Evolutionary conservation across 1,284 basidiomycete species (phyloP).

Genomic region (Microbotryum lychnidis-dioicae): DNA sequence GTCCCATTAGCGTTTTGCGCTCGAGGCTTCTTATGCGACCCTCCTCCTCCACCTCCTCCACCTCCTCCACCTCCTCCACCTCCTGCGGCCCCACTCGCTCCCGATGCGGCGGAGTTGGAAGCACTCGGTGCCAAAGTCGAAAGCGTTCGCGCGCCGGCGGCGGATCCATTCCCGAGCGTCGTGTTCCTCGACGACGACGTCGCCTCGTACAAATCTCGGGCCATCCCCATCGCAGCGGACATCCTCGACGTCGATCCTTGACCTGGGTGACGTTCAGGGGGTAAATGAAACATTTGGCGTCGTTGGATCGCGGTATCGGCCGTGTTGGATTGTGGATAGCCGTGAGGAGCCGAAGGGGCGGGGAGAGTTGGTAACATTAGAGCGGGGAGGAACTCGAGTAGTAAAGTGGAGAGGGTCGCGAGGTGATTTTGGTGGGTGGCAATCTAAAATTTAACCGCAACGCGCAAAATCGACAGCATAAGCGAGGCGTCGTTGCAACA

Average conservation of each 20-base stretch:
- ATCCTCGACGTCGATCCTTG: conserved; percentile 8
- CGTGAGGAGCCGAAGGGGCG: conserved; percentile 32
- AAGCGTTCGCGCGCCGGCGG: neutral
- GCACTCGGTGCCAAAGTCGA: neutral
- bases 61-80: neutral
- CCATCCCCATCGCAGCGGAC: conserved; percentile 12
- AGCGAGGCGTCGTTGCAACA: conserved; percentile 2
- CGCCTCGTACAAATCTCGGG: conserved; percentile 20
- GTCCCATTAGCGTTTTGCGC: conserved; percentile 10
- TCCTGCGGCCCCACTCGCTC: neutral
- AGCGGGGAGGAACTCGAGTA: conserved; percentile 30
- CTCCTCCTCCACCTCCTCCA: neutral
- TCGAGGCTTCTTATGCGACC: conserved; percentile 7
- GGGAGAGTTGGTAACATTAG: conserved; percentile 30
- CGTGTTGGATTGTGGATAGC: conserved; percentile 28
- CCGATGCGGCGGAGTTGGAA: neutral
- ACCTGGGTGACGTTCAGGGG: conserved; percentile 11
- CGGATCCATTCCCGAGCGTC: neutral
- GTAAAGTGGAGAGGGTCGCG: conserved; percentile 30
- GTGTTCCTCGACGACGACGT: neutral
- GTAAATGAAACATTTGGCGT: conserved; percentile 23
- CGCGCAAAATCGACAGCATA: neutral
- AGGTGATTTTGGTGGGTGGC: conserved; percentile 33
- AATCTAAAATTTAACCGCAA: conserved; percentile 13
- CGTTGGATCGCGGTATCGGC: conserved; percentile 14